Evolutionary conservation across 345 rosid genomes (phyloP).

Genomic region (Eucalyptus virginea): DNA sequence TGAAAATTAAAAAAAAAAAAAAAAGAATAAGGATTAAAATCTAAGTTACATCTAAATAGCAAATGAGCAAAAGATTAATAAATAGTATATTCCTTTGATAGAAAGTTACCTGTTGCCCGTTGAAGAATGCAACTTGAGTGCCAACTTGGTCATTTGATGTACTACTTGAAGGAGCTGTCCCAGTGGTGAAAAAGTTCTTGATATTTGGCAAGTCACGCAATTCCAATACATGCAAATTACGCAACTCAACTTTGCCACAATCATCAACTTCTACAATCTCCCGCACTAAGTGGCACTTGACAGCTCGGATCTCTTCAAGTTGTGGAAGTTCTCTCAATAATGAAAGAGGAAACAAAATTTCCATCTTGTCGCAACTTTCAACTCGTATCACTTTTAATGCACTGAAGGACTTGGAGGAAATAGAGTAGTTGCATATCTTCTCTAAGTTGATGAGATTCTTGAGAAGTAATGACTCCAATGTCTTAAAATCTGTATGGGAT

Average conservation of each 20-base stretch:
- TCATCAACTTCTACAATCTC: neutral
- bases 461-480: fast-evolving
- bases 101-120: neutral
- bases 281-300: fast-evolving
- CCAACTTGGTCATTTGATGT: neutral
- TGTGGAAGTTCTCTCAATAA: neutral
- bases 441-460: neutral
- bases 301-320: fast-evolving
- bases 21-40: too few relatives aligned
- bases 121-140: neutral
- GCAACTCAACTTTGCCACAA: neutral
- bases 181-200: fast-evolving
- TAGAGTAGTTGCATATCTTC: neutral
- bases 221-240: neutral
- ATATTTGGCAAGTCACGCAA: neutral
- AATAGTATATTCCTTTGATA: fast-evolving
- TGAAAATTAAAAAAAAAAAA: too few relatives aligned
- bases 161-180: neutral
- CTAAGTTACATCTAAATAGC: fast-evolving
- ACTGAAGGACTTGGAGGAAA: fast-evolving
- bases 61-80: too few relatives aligned
- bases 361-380: fast-evolving
- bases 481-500: neutral
- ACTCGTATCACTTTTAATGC: neutral
- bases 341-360: neutral